Base-by-base conservation (phyloP, 768 basidiomycete species). In the Hygrophorus pudorinus region DNA sequence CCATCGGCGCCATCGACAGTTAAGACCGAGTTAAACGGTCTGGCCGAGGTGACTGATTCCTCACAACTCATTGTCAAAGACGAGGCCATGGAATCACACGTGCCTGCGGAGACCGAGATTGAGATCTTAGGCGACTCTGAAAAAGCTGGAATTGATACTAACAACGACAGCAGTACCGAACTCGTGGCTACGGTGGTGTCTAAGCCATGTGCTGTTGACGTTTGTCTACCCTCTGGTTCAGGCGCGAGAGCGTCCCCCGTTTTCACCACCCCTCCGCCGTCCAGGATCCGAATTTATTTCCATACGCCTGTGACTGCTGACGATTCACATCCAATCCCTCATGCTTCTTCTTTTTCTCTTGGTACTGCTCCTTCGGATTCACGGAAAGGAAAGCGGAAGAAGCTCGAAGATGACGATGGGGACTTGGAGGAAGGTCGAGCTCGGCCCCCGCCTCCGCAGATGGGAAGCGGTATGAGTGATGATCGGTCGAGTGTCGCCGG, bases 201-300 rank as follows among this genome's bases (percentile, higher is more conserved):
- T 41, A 59, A 61, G 49, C 51, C 60, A 34, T 46, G 49, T 31
- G 46, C 63, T 53, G 60, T 58, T 51, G 62, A 61, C 41, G 49
- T 43, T 40, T 63, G 61, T 52, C 47, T 55, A 16, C 51, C 53
- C 8, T 47, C 18, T 18, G 46, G 38, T 6, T 27, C 38, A n/a
- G 56, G 52, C 45, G 30, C 50, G 34, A 57, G 24, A 42, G 50
- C 52, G 18, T 38, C 58, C 35, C 47, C 59, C 29, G 62, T 64
- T 48, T 53, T 54, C 47, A 65, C 49, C 64, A 59, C 75, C 56
- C 61, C 81, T 63, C 64, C 73, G 35, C 82, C 85, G 29, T 87
- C 87, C 35, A 81, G 88, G 50, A 80, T 91, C 55, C 84, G 87
- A 55, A 86, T 91, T 46, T 91, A 91, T 68, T 91, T 91, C 70